Evolutionary conservation across 225 moss, liverwort and hornwort genomes (phyloP), one percentile per base, ranked within the genome.

Genomic region (Climacium dendroides): DNA sequence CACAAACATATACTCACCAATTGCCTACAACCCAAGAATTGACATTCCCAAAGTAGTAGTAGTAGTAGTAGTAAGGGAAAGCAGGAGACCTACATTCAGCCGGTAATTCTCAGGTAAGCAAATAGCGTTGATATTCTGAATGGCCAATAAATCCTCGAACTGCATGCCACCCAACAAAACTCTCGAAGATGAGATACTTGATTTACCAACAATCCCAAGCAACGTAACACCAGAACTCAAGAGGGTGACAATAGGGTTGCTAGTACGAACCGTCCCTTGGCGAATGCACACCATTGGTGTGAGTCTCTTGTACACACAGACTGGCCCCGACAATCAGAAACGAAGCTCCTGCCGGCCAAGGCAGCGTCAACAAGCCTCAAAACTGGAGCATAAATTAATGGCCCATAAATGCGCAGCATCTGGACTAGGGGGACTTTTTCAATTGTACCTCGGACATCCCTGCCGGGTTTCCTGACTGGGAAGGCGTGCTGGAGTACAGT

Each of bases 21-120:
- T 43, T 73, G 52, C 58, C 41, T 66, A 63, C 63, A 28, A 58
- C 34, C 85, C 29, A 30, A 50, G 52, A 50, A 50, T 52, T 5
- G n/a, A 28, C 35, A 47, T 26, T n/a, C 58, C 48, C 35, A 61
- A 75, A 74, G 62, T 25, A 61, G 48, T 18, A 39, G 59, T 6
- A 77, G 35, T 23, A 7, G 48, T 25, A 39, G 59, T 8, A 77
- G 28, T 23, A 7, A 69, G 6, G 6, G 22, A 14, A 64, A 64
- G 45, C 37, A 59, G 54, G 47, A 58, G 82, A 86, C 91, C 75
- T 78, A 95, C 95, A 85, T 94, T 95, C 95, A 98, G 91, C 43
- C 93, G 97, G 83, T 98, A 97, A 85, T 96, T 98, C 86, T 98
- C 98, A 9, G 98, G 98, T 72, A 98, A 89, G 90, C 98, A 98